Evolutionary conservation across 2,329 filamentous ascomycete genomes (phyloP).

Genomic region (Claviceps sp.): DNA sequence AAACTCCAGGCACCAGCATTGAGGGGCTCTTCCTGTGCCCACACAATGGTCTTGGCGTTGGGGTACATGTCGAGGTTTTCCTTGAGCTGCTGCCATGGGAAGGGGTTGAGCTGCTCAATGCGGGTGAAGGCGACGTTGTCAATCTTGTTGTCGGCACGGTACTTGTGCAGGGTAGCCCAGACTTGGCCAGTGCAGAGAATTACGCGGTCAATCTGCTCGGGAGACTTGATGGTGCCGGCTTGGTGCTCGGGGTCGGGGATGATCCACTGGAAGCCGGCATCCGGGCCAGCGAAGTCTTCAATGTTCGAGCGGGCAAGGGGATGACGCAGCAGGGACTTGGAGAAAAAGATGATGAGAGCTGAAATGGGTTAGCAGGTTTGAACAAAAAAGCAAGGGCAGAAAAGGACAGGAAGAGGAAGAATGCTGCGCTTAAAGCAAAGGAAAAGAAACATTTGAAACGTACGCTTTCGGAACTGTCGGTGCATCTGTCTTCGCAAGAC

Average conservation of each 20-base stretch:
- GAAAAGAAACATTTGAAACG: slow-evolving; percentile 12
- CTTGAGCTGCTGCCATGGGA: slow-evolving; percentile 94
- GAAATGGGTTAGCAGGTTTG: background rate
- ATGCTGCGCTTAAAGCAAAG: background rate
- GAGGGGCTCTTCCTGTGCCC: slow-evolving; percentile 93
- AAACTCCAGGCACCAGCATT: slow-evolving; percentile 97
- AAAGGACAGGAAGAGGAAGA: background rate
- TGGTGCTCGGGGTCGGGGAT: slow-evolving; percentile 81
- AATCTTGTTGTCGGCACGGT: slow-evolving; percentile 75
- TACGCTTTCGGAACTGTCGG: slow-evolving; percentile 97
- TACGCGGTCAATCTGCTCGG: slow-evolving; percentile 84
- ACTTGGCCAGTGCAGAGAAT: slow-evolving; percentile 93
- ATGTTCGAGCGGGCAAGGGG: slow-evolving; percentile 80
- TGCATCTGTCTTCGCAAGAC: slow-evolving; percentile 95
- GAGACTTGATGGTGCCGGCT: slow-evolving; percentile 57
- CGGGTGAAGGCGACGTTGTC: slow-evolving; percentile 89
- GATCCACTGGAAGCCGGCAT: slow-evolving; percentile 90
- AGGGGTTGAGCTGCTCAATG: slow-evolving; percentile 94
- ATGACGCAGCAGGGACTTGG: slow-evolving; percentile 89
- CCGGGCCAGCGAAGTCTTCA: slow-evolving; percentile 76
- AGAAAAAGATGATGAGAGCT: slow-evolving; percentile 97
- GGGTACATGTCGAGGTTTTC: slow-evolving; percentile 96
- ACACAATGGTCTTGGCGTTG: slow-evolving; percentile 95
- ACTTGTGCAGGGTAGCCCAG: slow-evolving; percentile 78
- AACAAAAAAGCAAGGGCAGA: background rate